phyloP scores from a whole-genome alignment of 2,329 filamentous ascomycete species.

The Talaromyces sp. region DNA sequence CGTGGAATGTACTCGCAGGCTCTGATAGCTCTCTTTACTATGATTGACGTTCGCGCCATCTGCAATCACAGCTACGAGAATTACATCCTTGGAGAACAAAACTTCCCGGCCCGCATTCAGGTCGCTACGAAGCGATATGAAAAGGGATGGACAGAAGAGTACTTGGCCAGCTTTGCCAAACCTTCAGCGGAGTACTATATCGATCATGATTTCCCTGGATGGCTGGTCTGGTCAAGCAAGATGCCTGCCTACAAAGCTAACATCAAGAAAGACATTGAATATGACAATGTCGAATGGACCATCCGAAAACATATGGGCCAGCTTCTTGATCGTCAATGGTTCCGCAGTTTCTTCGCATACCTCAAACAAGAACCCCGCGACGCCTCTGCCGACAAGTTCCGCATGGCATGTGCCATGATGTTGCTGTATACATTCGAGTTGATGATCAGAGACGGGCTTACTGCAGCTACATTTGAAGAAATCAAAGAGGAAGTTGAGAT shows the following conservation, averaged over 20 bases:
- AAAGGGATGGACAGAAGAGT: conserved; percentile 71
- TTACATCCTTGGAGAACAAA: conserved; percentile 76
- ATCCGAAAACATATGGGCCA: conserved; percentile 75
- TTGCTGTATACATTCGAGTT: conserved; percentile 88
- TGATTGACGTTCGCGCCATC: conserved; percentile 79
- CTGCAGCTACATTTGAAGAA: conserved; percentile 76
- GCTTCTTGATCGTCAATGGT: conserved; percentile 78
- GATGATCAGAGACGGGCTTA: conserved; percentile 70
- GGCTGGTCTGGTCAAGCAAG: conserved; percentile 89
- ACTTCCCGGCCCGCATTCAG: conserved; percentile 70
- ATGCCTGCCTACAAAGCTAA: conserved; percentile 77
- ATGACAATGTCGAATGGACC: conserved; percentile 73
- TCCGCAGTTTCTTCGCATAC: conserved; percentile 81
- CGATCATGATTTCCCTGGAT: conserved; percentile 87
- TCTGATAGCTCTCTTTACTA: conserved; percentile 74
- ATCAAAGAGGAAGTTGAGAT: conserved; percentile 74
- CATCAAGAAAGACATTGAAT: conserved; percentile 62
- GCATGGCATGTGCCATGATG: conserved; percentile 81
- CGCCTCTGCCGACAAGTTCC: conserved; percentile 74
- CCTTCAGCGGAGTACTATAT: conserved; percentile 82
- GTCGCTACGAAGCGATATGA: conserved; percentile 72
- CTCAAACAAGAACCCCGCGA: conserved; percentile 96
- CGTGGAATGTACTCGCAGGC: conserved; percentile 77
- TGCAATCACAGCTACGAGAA: conserved; percentile 85
- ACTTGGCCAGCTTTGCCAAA: conserved; percentile 71